Evolutionary conservation across 2,329 filamentous ascomycete genomes (phyloP).

Genomic region (Cytospora schulzeri): DNA sequence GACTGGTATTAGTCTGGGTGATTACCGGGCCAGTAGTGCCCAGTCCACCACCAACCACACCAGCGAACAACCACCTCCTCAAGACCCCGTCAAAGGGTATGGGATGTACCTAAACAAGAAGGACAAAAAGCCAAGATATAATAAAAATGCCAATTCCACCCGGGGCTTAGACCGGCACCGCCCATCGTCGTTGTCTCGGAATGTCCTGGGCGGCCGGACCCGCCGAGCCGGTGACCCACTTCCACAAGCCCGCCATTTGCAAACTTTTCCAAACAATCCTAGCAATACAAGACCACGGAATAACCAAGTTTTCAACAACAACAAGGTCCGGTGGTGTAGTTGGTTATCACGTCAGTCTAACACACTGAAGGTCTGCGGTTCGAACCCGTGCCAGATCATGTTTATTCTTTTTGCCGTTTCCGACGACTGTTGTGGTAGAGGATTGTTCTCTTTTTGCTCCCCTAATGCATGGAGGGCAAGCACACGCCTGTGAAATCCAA

Average conservation of each 20-base stretch:
- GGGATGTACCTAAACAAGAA: too few species aligned
- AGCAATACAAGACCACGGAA: background rate
- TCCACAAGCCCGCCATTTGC: too few species aligned
- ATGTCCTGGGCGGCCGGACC: background rate
- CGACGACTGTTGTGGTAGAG: too few species aligned
- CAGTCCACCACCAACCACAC: background rate
- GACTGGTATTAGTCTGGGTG: too few species aligned
- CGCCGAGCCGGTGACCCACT: background rate
- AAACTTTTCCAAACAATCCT: background rate
- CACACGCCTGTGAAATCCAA: too few species aligned
- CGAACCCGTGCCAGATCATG: background rate
- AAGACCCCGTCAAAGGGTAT: background rate
- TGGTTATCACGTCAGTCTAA: slow-evolving; percentile 23
- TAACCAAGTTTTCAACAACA: background rate
- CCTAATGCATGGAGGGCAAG: too few species aligned
- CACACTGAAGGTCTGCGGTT: slow-evolving; percentile 7
- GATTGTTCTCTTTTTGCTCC: background rate
- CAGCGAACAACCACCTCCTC: background rate
- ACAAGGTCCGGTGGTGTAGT: slow-evolving; percentile 21
- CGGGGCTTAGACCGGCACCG: too few species aligned
- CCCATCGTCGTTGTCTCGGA: too few species aligned
- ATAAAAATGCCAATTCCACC: too few species aligned
- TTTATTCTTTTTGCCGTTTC: background rate
- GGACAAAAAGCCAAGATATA: too few species aligned
- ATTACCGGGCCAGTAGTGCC: too few species aligned